phyloP scores from a whole-genome alignment of 2,329 filamentous ascomycete genomes.

The Phoma sp. region DNA sequence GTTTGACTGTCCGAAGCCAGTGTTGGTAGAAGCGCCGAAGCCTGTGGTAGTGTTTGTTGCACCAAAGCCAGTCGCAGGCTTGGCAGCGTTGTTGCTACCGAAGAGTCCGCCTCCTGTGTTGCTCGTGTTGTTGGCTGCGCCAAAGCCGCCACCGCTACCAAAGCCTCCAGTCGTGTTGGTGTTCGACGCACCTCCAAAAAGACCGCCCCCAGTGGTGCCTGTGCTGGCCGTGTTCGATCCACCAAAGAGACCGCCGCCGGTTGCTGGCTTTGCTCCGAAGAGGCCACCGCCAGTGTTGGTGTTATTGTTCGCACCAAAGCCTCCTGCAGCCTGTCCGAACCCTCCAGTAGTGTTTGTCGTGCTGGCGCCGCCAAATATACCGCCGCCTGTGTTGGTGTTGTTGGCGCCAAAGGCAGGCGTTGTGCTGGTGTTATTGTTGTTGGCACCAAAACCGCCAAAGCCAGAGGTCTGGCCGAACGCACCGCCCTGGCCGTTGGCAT shows the following conservation, averaged over 20 bases:
- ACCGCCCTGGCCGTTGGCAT: slow-evolving; percentile 77
- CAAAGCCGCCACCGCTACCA: slow-evolving; percentile 46
- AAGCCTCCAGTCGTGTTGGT: slow-evolving; percentile 33
- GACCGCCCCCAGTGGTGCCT: slow-evolving; percentile 41
- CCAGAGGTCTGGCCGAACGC: slow-evolving; percentile 75
- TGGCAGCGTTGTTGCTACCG: slow-evolving; percentile 48
- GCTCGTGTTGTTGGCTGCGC: slow-evolving; percentile 25
- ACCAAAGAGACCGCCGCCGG: slow-evolving; percentile 48
- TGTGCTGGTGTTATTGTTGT: slow-evolving; percentile 46
- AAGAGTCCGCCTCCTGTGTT: slow-evolving; percentile 55
- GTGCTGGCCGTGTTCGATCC: slow-evolving; percentile 40
- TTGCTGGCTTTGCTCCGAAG: slow-evolving; percentile 45
- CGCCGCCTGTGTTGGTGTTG: slow-evolving; percentile 49
- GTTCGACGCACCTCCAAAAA: slow-evolving; percentile 39
- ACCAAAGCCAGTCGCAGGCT: slow-evolving; percentile 44
- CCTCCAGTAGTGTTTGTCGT: slow-evolving; percentile 35
- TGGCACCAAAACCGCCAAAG: slow-evolving; percentile 56
- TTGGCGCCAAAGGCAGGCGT: slow-evolving; percentile 55
- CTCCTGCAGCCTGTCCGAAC: slow-evolving; percentile 43
- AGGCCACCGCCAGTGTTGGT: slow-evolving; percentile 41
- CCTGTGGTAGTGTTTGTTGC: slow-evolving; percentile 33
- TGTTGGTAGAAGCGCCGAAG: slow-evolving; percentile 36
- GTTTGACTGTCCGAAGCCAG: slow-evolving; percentile 36
- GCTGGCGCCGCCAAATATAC: slow-evolving; percentile 52
- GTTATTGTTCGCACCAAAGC: slow-evolving; percentile 31